Evolutionary conservation across 768 basidiomycete species (phyloP).

Genomic region (Dioszegia aurantiaca): DNA sequence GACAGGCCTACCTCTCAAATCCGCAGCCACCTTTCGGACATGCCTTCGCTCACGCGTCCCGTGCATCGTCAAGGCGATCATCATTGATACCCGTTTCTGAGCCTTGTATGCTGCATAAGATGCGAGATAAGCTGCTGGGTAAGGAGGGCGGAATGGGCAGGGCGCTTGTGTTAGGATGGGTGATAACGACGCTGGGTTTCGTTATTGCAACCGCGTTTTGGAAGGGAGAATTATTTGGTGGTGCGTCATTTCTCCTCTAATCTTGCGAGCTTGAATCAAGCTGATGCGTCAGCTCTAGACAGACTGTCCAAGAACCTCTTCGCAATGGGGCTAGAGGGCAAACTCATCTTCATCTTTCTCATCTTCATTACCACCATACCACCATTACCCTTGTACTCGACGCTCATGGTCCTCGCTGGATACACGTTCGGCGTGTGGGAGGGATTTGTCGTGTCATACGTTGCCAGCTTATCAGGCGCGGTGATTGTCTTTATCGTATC

Average conservation of each 20-base stretch:
- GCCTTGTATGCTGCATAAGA: slow-evolving; percentile 2
- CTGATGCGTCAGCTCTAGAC: slow-evolving; percentile 65
- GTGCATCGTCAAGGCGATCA: slow-evolving; percentile 5
- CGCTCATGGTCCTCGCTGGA: slow-evolving; percentile 84
- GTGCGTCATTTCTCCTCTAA: slow-evolving; percentile 57
- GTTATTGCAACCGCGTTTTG: slow-evolving; percentile 78
- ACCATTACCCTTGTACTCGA: slow-evolving; percentile 87
- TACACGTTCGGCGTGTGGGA: slow-evolving; percentile 82
- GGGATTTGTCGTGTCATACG: slow-evolving; percentile 82
- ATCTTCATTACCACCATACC: slow-evolving; percentile 54
- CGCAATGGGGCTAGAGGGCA: slow-evolving; percentile 68
- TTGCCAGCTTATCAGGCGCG: slow-evolving; percentile 79
- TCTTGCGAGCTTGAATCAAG: background rate
- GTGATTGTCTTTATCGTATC: slow-evolving; percentile 78
- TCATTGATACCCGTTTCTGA: background rate
- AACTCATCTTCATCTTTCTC: slow-evolving; percentile 66
- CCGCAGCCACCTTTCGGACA: background rate
- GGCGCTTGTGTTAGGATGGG: slow-evolving; percentile 57
- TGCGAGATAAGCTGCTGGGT: slow-evolving; percentile 14
- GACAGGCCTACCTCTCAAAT: background rate
- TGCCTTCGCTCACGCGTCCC: slow-evolving; percentile 4
- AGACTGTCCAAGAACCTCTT: slow-evolving; percentile 74
- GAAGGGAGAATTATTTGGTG: slow-evolving; percentile 74
- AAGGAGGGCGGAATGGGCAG: slow-evolving; percentile 33
- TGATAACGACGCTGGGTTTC: slow-evolving; percentile 71